Evolutionary conservation across 352 stramenopile species (phyloP).

Genomic region (Phytophthora tentaculata): DNA sequence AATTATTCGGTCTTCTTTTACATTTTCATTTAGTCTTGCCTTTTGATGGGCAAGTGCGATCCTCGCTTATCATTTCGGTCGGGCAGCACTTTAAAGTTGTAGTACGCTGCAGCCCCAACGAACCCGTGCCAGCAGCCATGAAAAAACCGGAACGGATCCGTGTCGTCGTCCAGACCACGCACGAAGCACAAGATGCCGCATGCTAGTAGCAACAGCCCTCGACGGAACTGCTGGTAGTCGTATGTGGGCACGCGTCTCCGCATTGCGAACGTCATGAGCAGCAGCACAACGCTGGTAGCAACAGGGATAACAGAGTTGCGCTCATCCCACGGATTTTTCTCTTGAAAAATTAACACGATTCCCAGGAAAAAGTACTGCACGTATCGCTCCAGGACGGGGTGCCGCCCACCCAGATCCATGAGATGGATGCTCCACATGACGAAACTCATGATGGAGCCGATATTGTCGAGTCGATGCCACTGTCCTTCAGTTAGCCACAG

Average conservation of each 20-base stretch:
- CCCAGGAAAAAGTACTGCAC: conserved; percentile 74
- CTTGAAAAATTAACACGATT: conserved; percentile 70
- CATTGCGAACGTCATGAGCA: conserved; percentile 53
- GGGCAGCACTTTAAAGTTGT: conserved; percentile 72
- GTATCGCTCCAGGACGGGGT: conserved; percentile 50
- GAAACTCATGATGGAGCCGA: conserved; percentile 86
- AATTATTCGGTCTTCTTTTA: conserved; percentile 7
- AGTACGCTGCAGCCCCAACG: conserved; percentile 70
- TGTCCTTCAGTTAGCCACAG: conserved; percentile 82
- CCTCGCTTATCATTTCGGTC: conserved; percentile 26
- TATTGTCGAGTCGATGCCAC: conserved; percentile 85
- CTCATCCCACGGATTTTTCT: conserved; percentile 84
- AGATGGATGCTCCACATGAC: conserved; percentile 78
- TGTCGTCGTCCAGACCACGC: conserved; percentile 71
- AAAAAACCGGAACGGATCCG: conserved; percentile 81
- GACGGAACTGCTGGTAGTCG: conserved; percentile 52
- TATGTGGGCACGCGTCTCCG: conserved; percentile 55
- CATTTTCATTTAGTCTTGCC: conserved; percentile 27
- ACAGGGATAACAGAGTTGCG: conserved; percentile 61
- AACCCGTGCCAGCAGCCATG: conserved; percentile 86
- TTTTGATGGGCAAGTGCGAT: conserved; percentile 49
- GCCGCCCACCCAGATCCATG: conserved; percentile 58
- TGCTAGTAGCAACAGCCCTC: conserved; percentile 55
- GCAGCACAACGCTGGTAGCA: conserved; percentile 43
- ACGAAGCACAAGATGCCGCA: conserved; percentile 66